Percentiles rank a stretch among this genome's conserved stretches.
These are phyloP conservation scores for Penicillium thymicola DNA, from an alignment of 2,329 filamentous ascomycete species.

Conservation along the genomic window DNA sequence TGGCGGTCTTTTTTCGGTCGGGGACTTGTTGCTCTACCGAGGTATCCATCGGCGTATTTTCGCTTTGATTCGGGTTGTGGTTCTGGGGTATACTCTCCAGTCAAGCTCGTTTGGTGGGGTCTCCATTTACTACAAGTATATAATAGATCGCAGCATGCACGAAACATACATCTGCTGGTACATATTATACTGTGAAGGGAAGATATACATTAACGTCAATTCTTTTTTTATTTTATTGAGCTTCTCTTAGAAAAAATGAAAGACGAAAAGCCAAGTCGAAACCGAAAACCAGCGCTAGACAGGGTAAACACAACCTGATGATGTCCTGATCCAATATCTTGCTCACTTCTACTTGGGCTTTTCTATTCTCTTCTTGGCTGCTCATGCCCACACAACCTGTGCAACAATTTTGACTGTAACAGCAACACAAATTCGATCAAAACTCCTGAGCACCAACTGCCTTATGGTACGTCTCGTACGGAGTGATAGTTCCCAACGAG, in stretches of 20 bases:
- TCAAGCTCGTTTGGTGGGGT: neutral
- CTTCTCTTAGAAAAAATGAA: neutral
- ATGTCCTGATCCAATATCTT: neutral
- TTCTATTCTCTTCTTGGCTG: neutral
- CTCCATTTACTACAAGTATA: neutral
- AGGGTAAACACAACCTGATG: neutral
- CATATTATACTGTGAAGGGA: neutral
- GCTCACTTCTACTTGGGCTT: neutral
- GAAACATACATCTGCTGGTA: neutral
- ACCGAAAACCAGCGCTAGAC: neutral
- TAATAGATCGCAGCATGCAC: neutral
- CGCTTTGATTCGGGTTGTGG: slow-evolving; percentile 7
- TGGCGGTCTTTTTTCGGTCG: slow-evolving; percentile 17
- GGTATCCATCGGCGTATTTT: slow-evolving; percentile 21
- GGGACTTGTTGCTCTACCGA: slow-evolving; percentile 10
- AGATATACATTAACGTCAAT: neutral
- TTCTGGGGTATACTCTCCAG: neutral
- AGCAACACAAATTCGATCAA: slow-evolving; percentile 4
- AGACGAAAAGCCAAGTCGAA: neutral
- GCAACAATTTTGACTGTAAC: neutral
- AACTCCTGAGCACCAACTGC: slow-evolving; percentile 48
- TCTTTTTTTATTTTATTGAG: neutral
- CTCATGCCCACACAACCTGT: neutral
- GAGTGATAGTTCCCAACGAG: slow-evolving; percentile 81
- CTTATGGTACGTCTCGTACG: slow-evolving; percentile 76